phyloP scores from a whole-genome alignment of 345 rosid species.

The Eucalyptus marginata region DNA sequence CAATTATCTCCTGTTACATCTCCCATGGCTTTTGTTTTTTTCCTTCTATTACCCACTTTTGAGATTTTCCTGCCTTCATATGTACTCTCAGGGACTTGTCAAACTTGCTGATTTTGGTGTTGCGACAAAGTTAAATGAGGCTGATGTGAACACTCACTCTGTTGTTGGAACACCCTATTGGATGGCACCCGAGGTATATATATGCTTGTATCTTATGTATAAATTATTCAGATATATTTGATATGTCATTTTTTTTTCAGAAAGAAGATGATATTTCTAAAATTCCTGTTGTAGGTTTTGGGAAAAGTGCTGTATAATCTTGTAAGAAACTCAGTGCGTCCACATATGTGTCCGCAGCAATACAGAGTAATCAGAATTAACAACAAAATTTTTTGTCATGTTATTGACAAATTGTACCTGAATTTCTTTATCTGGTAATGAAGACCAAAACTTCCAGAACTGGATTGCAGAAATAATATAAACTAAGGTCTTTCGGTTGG shows the following conservation, averaged over 20 bases:
- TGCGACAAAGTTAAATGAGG: slow-evolving; percentile 96
- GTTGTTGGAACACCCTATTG: slow-evolving; percentile 98
- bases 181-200: slow-evolving; percentile 99
- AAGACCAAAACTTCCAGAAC: background rate
- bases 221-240: background rate
- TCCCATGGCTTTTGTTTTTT: background rate
- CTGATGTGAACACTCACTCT: slow-evolving; percentile 93
- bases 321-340: background rate
- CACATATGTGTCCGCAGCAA: background rate
- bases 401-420: background rate
- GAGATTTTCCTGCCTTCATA: background rate
- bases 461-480: background rate
- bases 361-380: background rate
- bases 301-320: background rate
- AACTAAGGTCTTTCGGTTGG: background rate
- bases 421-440: background rate
- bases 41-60: background rate
- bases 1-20: background rate
- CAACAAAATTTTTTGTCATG: background rate
- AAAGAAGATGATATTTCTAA: background rate
- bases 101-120: slow-evolving; percentile 99
- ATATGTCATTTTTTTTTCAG: background rate
- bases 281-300: background rate
- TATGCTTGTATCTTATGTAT: background rate
- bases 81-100: slow-evolving; percentile 66